phyloP scores from a whole-genome alignment of 805 yeast genomes.

The Schwanniomyces occidentalis region DNA sequence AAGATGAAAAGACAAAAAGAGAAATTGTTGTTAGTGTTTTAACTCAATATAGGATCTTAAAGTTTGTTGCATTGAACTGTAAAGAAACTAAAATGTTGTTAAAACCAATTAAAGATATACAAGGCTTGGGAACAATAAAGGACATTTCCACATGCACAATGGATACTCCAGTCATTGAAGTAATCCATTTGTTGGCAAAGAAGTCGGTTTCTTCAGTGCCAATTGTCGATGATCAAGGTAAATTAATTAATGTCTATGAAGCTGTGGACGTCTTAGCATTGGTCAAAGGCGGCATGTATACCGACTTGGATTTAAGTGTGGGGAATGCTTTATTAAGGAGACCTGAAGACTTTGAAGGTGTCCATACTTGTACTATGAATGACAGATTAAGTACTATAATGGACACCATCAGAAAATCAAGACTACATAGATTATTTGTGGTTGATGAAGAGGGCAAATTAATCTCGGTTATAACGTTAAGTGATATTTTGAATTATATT shows the following conservation, averaged over 20 bases:
- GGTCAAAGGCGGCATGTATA: slow-evolving; percentile 91
- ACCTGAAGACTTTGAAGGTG: slow-evolving; percentile 97
- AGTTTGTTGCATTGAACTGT: slow-evolving; percentile 94
- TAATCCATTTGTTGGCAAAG: slow-evolving; percentile 75
- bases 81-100: slow-evolving; percentile 85
- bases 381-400: slow-evolving; percentile 86
- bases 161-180: slow-evolving; percentile 92
- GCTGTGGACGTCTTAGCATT: slow-evolving; percentile 92
- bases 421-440: slow-evolving; percentile 88
- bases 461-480: slow-evolving; percentile 82
- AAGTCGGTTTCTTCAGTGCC: slow-evolving; percentile 92
- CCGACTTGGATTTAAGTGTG: slow-evolving; percentile 84
- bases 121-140: slow-evolving; percentile 55
- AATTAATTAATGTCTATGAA: slow-evolving; percentile 85
- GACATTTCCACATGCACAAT: slow-evolving; percentile 76
- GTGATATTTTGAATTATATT: slow-evolving; percentile 86
- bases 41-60: slow-evolving; percentile 93
- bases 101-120: slow-evolving; percentile 70
- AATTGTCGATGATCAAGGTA: slow-evolving; percentile 72
- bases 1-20: slow-evolving; percentile 86
- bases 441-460: slow-evolving; percentile 82
- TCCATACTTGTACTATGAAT: slow-evolving; percentile 86
- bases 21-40: slow-evolving; percentile 94
- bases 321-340: slow-evolving; percentile 95
- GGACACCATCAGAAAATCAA: slow-evolving; percentile 88